Base-by-base conservation (phyloP, 805 yeast genomes). In the Kluyveromyces siamensis region DNA sequence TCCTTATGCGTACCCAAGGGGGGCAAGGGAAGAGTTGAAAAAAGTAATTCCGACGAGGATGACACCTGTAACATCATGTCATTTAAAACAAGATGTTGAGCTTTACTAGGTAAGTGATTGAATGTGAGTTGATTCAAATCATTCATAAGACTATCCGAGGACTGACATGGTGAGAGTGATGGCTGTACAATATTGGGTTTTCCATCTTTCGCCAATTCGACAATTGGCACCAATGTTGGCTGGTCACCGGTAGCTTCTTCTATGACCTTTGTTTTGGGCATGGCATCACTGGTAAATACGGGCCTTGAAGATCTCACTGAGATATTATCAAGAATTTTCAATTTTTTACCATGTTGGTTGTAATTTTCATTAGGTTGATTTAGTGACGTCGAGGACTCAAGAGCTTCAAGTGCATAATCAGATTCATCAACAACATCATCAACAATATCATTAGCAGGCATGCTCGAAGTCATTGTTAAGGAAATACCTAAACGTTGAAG, bases 11-110 rank as follows among this genome's bases (percentile, higher is more conserved):
- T 82, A 1, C 96, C 96, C 19, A 84, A 70, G 1, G 81, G 73
- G 0, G 98, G 98, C 0, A 93, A 82, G 0, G 99, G 98, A 35
- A 91, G 69, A 0, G 98, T 93, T 0, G 96, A 82, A 60, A 91
- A 87, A 2, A 91, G 78, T 8, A 93, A 80, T 2, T 81, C 87
- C 0, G 96, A 80, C 7, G 47, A 44, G 6, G 70, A 67, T 0
- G 96, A 87, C 25, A 77, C 65, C 19, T 70, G 70, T 42, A 68
- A 68, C 96, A 91, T 90, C 51, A 91, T 70, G 55, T 88, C 96
- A 63, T 91, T 91, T 55, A 93, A 70, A 45, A 93, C 84, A 46
- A 91, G 64, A 62, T 90, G 96, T 64, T 91, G 99, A 0, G 95
- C 93, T 55, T 80, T 79, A 8, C 96, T 93, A 0, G 97, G 96